Evolutionary conservation across 1,139 yeast species (phyloP).

Genomic region (Geotrichum candidum): DNA sequence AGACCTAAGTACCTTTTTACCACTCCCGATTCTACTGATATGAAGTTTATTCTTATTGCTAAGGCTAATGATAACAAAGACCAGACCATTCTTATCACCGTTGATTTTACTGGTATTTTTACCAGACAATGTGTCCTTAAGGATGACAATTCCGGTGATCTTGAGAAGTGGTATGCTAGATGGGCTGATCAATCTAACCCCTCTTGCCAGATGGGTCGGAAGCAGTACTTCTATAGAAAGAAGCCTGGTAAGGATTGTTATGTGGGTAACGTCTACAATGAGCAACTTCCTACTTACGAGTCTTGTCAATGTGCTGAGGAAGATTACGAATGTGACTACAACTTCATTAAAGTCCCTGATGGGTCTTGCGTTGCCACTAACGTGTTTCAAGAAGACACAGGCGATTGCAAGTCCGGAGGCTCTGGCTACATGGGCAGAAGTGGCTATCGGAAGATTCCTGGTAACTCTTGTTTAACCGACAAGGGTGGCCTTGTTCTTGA

Average conservation of each 20-base stretch:
- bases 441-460: slow-evolving; percentile 42
- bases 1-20: slow-evolving; percentile 48
- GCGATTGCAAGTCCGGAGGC: slow-evolving; percentile 32
- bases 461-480: slow-evolving; percentile 42
- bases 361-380: slow-evolving; percentile 54
- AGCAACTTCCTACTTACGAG: slow-evolving; percentile 50
- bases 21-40: slow-evolving; percentile 70
- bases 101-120: slow-evolving; percentile 61
- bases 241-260: slow-evolving; percentile 65
- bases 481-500: slow-evolving; percentile 24
- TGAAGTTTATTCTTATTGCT: slow-evolving; percentile 54
- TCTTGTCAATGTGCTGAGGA: slow-evolving; percentile 58
- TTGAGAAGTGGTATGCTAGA: slow-evolving; percentile 66
- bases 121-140: slow-evolving; percentile 30
- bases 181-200: slow-evolving; percentile 45
- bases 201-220: slow-evolving; percentile 67
- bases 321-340: slow-evolving; percentile 72
- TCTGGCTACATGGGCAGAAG: slow-evolving; percentile 30
- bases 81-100: slow-evolving; percentile 37
- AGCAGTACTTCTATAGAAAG: slow-evolving; percentile 61
- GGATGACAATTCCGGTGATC: slow-evolving; percentile 51
- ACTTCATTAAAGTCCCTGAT: slow-evolving; percentile 43
- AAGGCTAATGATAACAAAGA: slow-evolving; percentile 28
- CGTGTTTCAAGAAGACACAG: slow-evolving; percentile 20
- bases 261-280: slow-evolving; percentile 55